phyloP scores from a whole-genome alignment of 1,139 yeast genomes.

The Yamadazyma siamensis region DNA sequence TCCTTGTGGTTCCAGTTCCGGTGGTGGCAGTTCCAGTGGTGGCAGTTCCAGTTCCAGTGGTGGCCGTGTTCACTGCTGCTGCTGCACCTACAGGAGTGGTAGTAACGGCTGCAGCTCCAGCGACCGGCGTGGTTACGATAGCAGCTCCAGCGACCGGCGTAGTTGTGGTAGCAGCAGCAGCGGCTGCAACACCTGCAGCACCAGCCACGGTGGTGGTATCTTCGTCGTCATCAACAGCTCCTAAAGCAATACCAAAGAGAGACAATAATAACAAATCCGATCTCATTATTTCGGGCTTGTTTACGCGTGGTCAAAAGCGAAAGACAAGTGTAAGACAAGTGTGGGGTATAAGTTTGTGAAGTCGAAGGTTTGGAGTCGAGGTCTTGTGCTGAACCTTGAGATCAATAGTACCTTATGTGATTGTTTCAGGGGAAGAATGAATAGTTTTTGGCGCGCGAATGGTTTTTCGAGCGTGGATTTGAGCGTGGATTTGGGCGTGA shows the following conservation, averaged over 20 bases:
- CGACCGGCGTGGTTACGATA: constrained; percentile 2
- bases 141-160: constrained; percentile 7
- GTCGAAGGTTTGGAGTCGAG: too few species aligned
- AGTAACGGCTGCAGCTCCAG: constrained; percentile 5
- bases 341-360: neutral
- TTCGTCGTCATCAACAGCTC: neutral
- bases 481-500: too few species aligned
- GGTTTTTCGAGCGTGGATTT: too few species aligned
- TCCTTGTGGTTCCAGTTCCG: constrained; percentile 11
- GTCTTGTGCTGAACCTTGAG: too few species aligned
- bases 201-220: constrained; percentile 4
- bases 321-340: too few species aligned
- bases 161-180: constrained; percentile 7
- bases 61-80: constrained; percentile 8
- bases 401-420: too few species aligned
- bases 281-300: neutral
- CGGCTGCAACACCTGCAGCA: constrained; percentile 4
- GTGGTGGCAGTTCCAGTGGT: constrained; percentile 10
- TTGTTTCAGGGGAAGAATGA: too few species aligned
- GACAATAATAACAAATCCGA: neutral
- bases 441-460: too few species aligned
- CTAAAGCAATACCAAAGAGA: neutral
- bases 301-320: too few species aligned
- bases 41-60: constrained; percentile 10
- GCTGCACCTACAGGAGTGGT: constrained; percentile 5